Base-by-base conservation (phyloP, 441 rosid species). In the Croton setiger region DNA sequence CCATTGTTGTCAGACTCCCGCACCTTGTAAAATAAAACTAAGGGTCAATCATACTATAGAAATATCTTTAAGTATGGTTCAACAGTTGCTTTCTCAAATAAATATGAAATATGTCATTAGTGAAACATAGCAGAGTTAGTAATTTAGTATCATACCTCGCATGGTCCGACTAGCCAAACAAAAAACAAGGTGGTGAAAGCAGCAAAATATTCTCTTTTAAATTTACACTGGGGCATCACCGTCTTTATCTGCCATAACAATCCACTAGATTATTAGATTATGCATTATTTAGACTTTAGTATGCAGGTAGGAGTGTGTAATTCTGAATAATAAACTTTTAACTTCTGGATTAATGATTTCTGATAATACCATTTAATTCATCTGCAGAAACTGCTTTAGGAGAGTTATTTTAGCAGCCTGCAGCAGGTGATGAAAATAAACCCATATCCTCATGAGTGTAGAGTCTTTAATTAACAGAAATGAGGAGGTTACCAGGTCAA, bases 111-210 rank as follows among this genome's bases (percentile, higher is more conserved):
- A 39, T 39, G 41, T 37, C 0, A 3, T 8, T n/a, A n/a, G n/a
- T n/a, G n/a, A n/a, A n/a, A n/a, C n/a, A n/a, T n/a, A n/a, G n/a
- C n/a, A n/a, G n/a, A n/a, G n/a, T n/a, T n/a, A n/a, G n/a, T n/a
- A n/a, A n/a, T n/a, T n/a, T n/a, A n/a, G n/a, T n/a, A n/a, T n/a
- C 74, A 69, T 76, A 92, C 98, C 96, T 86, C 87, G 39, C 93
- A 88, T 4, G 89, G 89, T 65, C 99, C 99, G 35, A 90, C 74
- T 39, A 94, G 87, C 99, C 99, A 94, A 63, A 81, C 81, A 11
- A 95, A 95, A 71, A 86, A 92, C 58, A 88, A 58, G 7, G 97
- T 86, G 69, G 97, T 92, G 83, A 90, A 92, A 69, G 81, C 80
- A 0, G 99, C 98, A 21, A 87, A 95, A 49, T 83, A 80, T 75